These are phyloP conservation scores for Rhodofomes roseus DNA, from an alignment of 1,284 basidiomycete genomes.

Conservation along the genomic window DNA sequence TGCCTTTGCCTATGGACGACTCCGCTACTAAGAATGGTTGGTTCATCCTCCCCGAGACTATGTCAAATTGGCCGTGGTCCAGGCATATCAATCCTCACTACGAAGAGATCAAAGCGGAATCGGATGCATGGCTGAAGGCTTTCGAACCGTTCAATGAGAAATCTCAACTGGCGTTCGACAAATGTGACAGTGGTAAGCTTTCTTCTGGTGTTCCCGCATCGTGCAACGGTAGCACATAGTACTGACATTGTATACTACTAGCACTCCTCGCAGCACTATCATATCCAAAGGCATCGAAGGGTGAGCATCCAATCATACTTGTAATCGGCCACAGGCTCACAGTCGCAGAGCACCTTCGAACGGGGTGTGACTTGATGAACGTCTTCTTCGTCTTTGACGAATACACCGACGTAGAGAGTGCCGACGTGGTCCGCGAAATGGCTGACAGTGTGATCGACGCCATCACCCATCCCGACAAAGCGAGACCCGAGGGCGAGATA, in stretches of 20 bases:
- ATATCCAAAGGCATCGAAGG: slow-evolving; percentile 16
- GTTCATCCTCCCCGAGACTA: slow-evolving; percentile 17
- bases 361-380: slow-evolving; percentile 36
- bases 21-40: too few relatives aligned
- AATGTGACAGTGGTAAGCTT: slow-evolving; percentile 25
- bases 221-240: too few relatives aligned
- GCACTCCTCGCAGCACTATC: slow-evolving; percentile 23
- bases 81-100: slow-evolving; percentile 21
- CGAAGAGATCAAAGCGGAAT: slow-evolving; percentile 19
- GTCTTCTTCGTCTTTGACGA: slow-evolving; percentile 39
- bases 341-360: slow-evolving; percentile 19
- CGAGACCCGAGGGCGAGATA: slow-evolving; percentile 26
- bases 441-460: slow-evolving; percentile 33
- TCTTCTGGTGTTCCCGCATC: too few relatives aligned
- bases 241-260: slow-evolving; percentile 14
- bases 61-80: slow-evolving; percentile 9
- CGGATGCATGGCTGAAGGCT: slow-evolving; percentile 25
- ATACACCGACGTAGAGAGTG: slow-evolving; percentile 29
- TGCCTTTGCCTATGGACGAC: too few relatives aligned
- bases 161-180: slow-evolving; percentile 27
- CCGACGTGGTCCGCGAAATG: slow-evolving; percentile 16
- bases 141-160: slow-evolving; percentile 24
- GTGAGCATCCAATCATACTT: slow-evolving; percentile 3
- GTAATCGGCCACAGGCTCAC: not conserved
- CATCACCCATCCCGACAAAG: slow-evolving; percentile 26